phyloP scores from a whole-genome alignment of 768 basidiomycete species.

The Ephemerocybe angulata region DNA sequence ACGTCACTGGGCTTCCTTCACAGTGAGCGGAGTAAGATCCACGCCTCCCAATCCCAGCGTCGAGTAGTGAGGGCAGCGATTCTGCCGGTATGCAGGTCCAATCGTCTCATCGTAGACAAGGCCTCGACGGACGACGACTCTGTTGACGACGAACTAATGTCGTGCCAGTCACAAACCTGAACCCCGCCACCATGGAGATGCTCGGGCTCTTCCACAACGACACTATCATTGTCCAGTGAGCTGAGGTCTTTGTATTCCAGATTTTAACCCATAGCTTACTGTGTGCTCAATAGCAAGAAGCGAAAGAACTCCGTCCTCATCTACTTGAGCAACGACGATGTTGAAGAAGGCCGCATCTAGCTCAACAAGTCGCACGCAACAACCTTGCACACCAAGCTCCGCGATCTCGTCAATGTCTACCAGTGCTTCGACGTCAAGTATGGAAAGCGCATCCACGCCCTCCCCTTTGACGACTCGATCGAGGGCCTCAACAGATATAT shows the following conservation, averaged over 20 bases:
- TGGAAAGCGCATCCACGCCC: too few relatives aligned
- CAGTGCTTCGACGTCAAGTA: too few relatives aligned
- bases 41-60: slow-evolving; percentile 38
- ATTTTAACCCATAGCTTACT: not conserved
- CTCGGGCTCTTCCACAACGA: slow-evolving; percentile 95
- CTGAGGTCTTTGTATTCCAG: slow-evolving; percentile 1
- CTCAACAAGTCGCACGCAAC: slow-evolving; percentile 99
- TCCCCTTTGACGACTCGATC: too few relatives aligned
- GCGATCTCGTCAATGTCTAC: too few relatives aligned
- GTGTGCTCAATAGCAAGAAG: slow-evolving; percentile 78
- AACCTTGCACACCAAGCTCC: slow-evolving; percentile 94
- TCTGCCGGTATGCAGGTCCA: too few relatives aligned
- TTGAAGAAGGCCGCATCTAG: slow-evolving; percentile 97
- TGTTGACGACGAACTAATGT: slow-evolving; percentile 41
- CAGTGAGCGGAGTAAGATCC: too few relatives aligned
- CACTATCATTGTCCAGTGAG: slow-evolving; percentile 88
- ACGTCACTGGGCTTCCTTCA: too few relatives aligned
- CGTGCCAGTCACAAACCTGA: slow-evolving; percentile 78
- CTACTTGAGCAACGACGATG: slow-evolving; percentile 90
- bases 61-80: slow-evolving; percentile 12
- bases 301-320: slow-evolving; percentile 82
- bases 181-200: slow-evolving; percentile 94
- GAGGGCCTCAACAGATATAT: slow-evolving; percentile 98
- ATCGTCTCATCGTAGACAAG: slow-evolving; percentile 97
- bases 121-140: slow-evolving; percentile 94